These are phyloP conservation scores for Debaryomyces hansenii DNA, from an alignment of 805 yeast genomes.

Conservation along the genomic window DNA sequence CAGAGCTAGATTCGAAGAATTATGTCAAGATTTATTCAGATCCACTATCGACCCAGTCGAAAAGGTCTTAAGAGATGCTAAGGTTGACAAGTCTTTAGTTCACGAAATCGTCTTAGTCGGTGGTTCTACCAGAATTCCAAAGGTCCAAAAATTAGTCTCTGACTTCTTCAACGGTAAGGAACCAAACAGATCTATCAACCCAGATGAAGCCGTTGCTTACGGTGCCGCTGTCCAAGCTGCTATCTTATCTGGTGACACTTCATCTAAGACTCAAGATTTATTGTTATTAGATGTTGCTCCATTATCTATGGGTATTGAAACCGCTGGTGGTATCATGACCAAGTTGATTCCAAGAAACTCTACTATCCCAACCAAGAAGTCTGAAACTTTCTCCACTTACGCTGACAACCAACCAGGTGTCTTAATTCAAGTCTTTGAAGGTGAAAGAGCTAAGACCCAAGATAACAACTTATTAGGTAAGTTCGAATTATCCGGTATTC, in stretches of 20 bases:
- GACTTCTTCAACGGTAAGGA: conserved; percentile 98
- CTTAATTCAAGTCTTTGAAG: conserved; percentile 94
- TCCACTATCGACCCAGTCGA: conserved; percentile 93
- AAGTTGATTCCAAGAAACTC: conserved; percentile 98
- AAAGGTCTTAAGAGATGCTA: conserved; percentile 88
- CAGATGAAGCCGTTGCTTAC: conserved; percentile 98
- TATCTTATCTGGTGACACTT: conserved; percentile 92
- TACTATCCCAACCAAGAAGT: conserved; percentile 95
- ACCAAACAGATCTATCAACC: conserved; percentile 94
- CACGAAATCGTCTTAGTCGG: conserved; percentile 94
- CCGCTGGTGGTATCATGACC: conserved; percentile 99
- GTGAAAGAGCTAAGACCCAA: conserved; percentile 96
- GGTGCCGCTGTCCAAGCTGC: conserved; percentile 99
- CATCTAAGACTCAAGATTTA: conserved; percentile 94
- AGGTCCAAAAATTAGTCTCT: conserved; percentile 90
- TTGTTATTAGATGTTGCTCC: conserved; percentile 96
- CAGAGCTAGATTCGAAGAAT: conserved; percentile 97
- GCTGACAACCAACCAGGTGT: conserved; percentile 99
- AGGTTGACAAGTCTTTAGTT: conserved; percentile 85
- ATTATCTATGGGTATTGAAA: conserved; percentile 95
- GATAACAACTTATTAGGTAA: conserved; percentile 97
- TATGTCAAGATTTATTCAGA: conserved; percentile 92
- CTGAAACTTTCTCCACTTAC: conserved; percentile 94
- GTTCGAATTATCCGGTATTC: conserved; percentile 94
- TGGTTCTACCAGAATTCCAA: conserved; percentile 98